Conservation (phyloP, 345 rosid genomes). For the Ceriops zippeliana region DNA sequence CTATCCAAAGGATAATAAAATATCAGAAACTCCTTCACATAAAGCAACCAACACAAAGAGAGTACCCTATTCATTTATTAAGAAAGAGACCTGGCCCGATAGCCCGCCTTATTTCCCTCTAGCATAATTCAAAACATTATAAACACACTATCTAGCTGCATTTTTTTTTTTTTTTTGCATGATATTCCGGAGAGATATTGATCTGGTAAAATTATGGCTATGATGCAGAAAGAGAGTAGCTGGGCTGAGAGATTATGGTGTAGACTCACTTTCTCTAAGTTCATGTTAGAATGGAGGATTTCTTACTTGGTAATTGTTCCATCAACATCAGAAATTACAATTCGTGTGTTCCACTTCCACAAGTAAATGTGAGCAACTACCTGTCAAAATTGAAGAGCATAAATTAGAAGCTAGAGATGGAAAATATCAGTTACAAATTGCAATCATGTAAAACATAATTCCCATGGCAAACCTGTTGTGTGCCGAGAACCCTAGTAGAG, state of each 20-base stretch:
- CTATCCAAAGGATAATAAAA: too few species aligned
- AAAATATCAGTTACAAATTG: not conserved
- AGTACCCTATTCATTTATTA: too few species aligned
- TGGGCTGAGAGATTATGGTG: not conserved
- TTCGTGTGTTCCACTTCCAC: slow-evolving; percentile 91
- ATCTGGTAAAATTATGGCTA: not conserved
- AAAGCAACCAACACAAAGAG: too few species aligned
- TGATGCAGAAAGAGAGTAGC: not conserved
- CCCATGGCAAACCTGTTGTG: slow-evolving; percentile 59
- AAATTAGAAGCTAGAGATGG: slow-evolving; percentile 9
- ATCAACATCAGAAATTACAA: slow-evolving; percentile 93
- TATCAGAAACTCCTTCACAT: too few species aligned
- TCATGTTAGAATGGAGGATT: not conserved
- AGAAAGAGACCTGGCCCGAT: too few species aligned
- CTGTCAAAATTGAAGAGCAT: slow-evolving; percentile 33
- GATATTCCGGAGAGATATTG: not conserved
- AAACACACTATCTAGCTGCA: not conserved
- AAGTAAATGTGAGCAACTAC: slow-evolving; percentile 89
- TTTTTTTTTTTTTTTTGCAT: not conserved
- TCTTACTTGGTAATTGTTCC: slow-evolving; percentile 92
- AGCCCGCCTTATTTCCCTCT: too few species aligned
- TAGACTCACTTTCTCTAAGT: not conserved
- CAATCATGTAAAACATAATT: not conserved
- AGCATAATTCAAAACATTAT: too few species aligned
- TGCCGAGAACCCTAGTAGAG: slow-evolving; percentile 84